Evolutionary conservation across 1,139 yeast genomes (phyloP).

Genomic region (Geotrichum reessii): DNA sequence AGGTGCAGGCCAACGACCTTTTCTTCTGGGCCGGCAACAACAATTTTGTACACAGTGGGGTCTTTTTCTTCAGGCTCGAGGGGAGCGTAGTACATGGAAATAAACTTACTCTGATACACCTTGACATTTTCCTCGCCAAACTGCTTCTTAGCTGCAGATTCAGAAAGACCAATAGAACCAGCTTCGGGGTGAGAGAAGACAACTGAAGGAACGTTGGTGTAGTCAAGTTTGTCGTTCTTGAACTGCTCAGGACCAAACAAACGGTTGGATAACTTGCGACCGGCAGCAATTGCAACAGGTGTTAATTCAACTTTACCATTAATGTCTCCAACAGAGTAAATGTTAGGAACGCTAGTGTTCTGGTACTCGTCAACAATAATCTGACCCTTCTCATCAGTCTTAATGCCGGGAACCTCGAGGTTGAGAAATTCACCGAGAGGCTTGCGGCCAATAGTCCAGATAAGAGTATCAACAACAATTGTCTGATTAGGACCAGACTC

Average conservation of each 20-base stretch:
- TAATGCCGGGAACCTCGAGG: slow-evolving; percentile 67
- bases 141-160: slow-evolving; percentile 65
- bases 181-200: slow-evolving; percentile 96
- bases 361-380: slow-evolving; percentile 82
- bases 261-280: slow-evolving; percentile 87
- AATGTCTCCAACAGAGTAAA: slow-evolving; percentile 89
- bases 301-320: slow-evolving; percentile 83
- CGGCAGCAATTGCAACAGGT: slow-evolving; percentile 98
- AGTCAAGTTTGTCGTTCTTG: slow-evolving; percentile 71
- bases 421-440: slow-evolving; percentile 64
- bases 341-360: slow-evolving; percentile 62
- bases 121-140: slow-evolving; percentile 79
- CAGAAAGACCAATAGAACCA: slow-evolving; percentile 84
- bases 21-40: slow-evolving; percentile 74
- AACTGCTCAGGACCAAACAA: slow-evolving; percentile 73
- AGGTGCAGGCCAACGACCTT: slow-evolving; percentile 93
- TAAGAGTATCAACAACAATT: slow-evolving; percentile 68
- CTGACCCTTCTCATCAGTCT: slow-evolving; percentile 52
- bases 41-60: slow-evolving; percentile 81
- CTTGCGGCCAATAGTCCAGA: slow-evolving; percentile 93
- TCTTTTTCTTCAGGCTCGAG: slow-evolving; percentile 58
- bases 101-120: slow-evolving; percentile 74
- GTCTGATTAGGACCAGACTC: slow-evolving; percentile 38
- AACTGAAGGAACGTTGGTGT: slow-evolving; percentile 78
- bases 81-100: slow-evolving; percentile 92